A percentile compares a stretch with the other conserved stretches of the same genome.
Evolutionary conservation across 495 filamentous ascomycete genomes (phyloP).

Genomic region (Talaromyces proteolyticus): DNA sequence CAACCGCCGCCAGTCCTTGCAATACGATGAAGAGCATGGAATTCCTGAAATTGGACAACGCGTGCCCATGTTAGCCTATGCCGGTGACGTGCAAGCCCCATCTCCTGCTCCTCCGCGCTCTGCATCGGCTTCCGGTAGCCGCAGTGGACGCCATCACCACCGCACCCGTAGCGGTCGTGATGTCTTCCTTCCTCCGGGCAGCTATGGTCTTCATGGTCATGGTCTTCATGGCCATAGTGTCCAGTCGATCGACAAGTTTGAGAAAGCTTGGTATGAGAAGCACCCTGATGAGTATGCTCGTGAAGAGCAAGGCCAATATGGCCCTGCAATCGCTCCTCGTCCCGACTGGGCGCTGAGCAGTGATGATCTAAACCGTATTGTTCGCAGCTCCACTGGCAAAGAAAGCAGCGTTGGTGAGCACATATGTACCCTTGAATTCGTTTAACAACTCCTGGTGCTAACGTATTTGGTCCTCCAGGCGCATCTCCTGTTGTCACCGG

Average conservation of each 20-base stretch:
- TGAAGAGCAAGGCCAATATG: conserved; percentile 67
- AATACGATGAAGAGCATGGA: conserved; percentile 68
- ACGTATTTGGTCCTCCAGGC: too few species aligned
- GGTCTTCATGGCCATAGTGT: conserved; percentile 76
- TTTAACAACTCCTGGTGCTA: too few species aligned
- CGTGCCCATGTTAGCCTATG: conserved; percentile 91
- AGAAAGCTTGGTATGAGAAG: conserved; percentile 85
- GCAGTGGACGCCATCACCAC: conserved; percentile 59
- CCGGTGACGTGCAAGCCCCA: conserved; percentile 94
- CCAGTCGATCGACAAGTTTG: conserved; percentile 61
- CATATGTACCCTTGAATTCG: too few species aligned
- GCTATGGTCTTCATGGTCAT: conserved; percentile 87
- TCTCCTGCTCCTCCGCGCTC: conserved; percentile 63
- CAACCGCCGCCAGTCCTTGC: conserved; percentile 42
- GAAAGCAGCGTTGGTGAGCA: conserved; percentile 61
- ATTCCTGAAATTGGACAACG: conserved; percentile 86
- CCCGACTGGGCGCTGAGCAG: conserved; percentile 86
- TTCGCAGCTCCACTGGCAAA: conserved; percentile 60
- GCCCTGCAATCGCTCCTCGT: conserved; percentile 56
- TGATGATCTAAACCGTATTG: conserved; percentile 86
- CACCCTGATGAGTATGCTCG: conserved; percentile 72
- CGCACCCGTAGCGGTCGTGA: conserved; percentile 58
- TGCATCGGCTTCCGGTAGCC: conserved; percentile 43
- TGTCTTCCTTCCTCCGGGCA: conserved; percentile 61
- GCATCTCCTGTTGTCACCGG: conserved; percentile 45